Evolutionary conservation across 805 yeast species (phyloP).

Genomic region (Pichia manshurica): DNA sequence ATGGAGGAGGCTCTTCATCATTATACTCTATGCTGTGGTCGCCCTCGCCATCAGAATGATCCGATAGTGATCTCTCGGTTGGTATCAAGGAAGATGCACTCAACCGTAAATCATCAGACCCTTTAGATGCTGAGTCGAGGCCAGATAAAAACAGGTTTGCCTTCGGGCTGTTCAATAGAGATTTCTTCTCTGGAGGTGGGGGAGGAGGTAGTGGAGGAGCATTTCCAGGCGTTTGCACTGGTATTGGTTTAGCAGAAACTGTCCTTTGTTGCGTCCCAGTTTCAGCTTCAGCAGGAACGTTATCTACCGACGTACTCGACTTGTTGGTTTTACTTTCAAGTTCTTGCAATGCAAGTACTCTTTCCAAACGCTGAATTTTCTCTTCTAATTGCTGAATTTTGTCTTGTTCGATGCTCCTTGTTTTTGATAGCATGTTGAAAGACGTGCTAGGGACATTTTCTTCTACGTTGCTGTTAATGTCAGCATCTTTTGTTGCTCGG

Average conservation of each 20-base stretch:
- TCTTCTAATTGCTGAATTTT: constrained; percentile 29
- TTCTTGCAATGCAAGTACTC: constrained; percentile 23
- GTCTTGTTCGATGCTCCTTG: constrained; percentile 10
- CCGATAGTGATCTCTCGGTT: constrained; percentile 20
- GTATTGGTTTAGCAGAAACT: background rate
- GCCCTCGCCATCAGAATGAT: constrained; percentile 12
- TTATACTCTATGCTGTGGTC: constrained; percentile 9
- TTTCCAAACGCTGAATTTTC: constrained; percentile 28
- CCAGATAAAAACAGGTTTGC: constrained; percentile 19
- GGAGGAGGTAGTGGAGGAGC: constrained; percentile 31
- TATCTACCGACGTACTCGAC: background rate
- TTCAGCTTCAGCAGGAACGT: background rate
- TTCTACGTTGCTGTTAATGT: background rate
- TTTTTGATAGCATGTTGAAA: background rate
- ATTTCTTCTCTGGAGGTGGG: constrained; percentile 23
- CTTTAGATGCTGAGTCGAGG: background rate
- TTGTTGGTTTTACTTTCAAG: constrained; percentile 12
- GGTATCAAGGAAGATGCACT: constrained; percentile 24
- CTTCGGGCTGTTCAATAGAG: constrained; percentile 22
- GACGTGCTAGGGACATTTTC: background rate
- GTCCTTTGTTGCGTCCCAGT: background rate
- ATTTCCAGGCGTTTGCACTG: background rate
- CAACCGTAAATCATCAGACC: constrained; percentile 8
- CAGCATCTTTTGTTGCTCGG: background rate
- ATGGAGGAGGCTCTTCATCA: constrained; percentile 27